Conservation (phyloP, 139 green algal genomes). For the Coelastrella sp. region DNA sequence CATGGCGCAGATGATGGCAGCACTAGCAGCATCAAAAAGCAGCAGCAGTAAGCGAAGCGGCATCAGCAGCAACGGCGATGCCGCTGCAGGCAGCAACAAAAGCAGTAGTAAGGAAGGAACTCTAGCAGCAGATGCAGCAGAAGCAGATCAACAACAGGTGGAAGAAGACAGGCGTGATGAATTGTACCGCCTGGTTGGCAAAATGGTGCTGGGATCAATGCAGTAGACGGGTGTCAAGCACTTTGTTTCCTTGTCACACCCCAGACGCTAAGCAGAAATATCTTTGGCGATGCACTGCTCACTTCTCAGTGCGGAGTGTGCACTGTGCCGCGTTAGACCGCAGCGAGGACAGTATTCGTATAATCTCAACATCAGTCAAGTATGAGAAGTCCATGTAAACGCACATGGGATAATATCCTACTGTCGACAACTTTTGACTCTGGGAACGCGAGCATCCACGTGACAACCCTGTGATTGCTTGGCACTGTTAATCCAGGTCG, state of each 20-base stretch:
- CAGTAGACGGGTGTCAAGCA: background rate
- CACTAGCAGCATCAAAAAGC: slow-evolving; percentile 21
- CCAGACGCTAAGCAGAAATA: no score
- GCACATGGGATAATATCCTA: no score
- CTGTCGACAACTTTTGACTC: no score
- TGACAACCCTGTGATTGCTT: no score
- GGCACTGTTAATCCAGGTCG: no score
- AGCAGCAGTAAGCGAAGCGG: background rate
- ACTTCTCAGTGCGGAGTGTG: no score
- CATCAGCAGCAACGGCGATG: background rate
- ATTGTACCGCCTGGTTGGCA: slow-evolving; percentile 25
- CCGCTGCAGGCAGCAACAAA: background rate
- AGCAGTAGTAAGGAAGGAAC: background rate
- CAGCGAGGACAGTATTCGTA: no score
- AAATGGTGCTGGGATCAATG: slow-evolving; percentile 20
- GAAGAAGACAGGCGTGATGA: slow-evolving; percentile 34
- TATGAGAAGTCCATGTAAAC: no score
- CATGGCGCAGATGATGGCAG: slow-evolving; percentile 24
- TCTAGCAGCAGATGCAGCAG: background rate
- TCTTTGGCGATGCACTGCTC: background rate
- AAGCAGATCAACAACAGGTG: background rate
- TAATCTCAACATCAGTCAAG: no score
- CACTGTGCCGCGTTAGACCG: no score
- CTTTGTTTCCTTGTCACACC: background rate
- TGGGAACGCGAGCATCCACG: no score